phyloP scores from a whole-genome alignment of 2,329 filamentous ascomycete species.

The Xylaria sp. region DNA sequence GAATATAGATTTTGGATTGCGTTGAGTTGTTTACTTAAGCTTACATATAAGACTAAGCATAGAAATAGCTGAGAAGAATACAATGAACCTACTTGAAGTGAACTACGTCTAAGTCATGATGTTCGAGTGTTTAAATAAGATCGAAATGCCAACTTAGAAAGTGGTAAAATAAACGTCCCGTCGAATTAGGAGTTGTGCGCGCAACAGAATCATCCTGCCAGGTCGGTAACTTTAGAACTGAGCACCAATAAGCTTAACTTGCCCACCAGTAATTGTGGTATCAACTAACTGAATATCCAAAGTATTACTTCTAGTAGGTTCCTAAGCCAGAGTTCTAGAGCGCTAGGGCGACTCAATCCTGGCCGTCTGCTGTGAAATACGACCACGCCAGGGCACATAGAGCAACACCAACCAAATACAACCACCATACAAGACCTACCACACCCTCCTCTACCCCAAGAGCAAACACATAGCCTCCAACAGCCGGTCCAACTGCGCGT shows the following conservation, averaged over 20 bases:
- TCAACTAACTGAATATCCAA: too few species aligned
- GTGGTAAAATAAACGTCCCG: too few species aligned
- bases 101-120: not conserved
- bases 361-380: conserved; percentile 40
- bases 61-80: not conserved
- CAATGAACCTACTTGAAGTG: not conserved
- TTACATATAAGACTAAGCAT: not conserved
- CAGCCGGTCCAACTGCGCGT: conserved; percentile 44
- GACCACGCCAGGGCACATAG: conserved; percentile 47
- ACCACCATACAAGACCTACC: conserved; percentile 49
- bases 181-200: too few species aligned
- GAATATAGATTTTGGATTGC: conserved; percentile 48
- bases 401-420: conserved; percentile 46
- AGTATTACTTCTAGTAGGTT: not conserved
- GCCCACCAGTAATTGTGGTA: too few species aligned
- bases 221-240: too few species aligned
- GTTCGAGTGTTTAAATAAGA: too few species aligned
- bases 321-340: not conserved
- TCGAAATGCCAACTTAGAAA: too few species aligned
- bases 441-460: conserved; percentile 44
- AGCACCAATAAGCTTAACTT: too few species aligned
- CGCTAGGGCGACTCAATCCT: not conserved
- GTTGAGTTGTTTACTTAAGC: conserved; percentile 49
- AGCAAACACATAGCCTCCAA: conserved; percentile 48
- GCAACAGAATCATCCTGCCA: too few species aligned